phyloP scores from a whole-genome alignment of 2,329 filamentous ascomycete species.

The Pestalotiopsis sp. region DNA sequence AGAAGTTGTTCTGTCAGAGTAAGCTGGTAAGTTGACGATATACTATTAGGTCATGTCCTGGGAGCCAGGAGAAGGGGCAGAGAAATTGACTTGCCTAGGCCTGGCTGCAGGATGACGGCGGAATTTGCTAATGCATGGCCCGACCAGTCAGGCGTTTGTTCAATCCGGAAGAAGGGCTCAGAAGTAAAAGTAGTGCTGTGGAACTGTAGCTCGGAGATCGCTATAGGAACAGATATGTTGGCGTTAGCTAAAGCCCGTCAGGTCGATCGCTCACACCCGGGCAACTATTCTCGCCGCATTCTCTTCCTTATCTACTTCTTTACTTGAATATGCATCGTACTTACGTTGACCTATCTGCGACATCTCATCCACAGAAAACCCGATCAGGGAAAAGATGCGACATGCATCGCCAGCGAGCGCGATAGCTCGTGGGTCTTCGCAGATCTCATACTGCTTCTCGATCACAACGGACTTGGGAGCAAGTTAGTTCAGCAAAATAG shows the following conservation, averaged over 20 bases:
- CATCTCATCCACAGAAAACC: constrained; percentile 21
- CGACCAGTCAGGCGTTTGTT: constrained; percentile 16
- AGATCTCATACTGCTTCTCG: constrained; percentile 26
- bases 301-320: background rate
- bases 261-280: no score
- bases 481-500: constrained; percentile 1
- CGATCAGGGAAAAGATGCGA: constrained; percentile 27
- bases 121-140: constrained; percentile 23
- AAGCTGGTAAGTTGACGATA: no score
- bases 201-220: constrained; percentile 18
- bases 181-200: constrained; percentile 22
- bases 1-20: background rate
- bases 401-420: constrained; percentile 26
- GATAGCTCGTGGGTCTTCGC: constrained; percentile 26
- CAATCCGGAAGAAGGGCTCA: constrained; percentile 20
- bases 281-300: no score
- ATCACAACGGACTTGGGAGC: constrained; percentile 23
- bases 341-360: constrained; percentile 26
- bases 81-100: constrained; percentile 19
- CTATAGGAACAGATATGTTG: background rate
- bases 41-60: no score
- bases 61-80: no score
- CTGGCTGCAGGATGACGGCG: constrained; percentile 26
- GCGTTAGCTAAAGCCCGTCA: no score
- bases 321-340: background rate